Evolutionary conservation across 2,329 filamentous ascomycete species (phyloP), one percentile per base, ranked within the genome.

Genomic region (Arthrobotrys megalospora): DNA sequence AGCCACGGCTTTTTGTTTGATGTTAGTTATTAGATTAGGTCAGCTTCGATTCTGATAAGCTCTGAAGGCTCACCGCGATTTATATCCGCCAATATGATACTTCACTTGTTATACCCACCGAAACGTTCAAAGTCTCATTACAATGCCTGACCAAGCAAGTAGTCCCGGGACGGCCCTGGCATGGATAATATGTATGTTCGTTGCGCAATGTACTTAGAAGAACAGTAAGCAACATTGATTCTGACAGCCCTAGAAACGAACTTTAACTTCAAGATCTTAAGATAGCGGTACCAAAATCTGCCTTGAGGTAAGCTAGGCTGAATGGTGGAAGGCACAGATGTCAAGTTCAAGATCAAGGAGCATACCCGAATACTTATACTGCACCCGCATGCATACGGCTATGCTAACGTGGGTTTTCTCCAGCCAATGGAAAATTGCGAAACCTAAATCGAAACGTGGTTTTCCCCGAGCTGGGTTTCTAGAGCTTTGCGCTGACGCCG

Each of bases 301-400:
- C 55, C 55, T 60, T 43, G 36, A 36, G 52, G 55, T 60, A 60
- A 60, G 55, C 34, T 43, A 43, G 55, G 55, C 55, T 60, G 55
- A 60, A 60, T 19, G 16, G n/a, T 60, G 55, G 24, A 21, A 52
- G 24, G 14, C 11, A 52, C n/a, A 32, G 48, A 7, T 12, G 36
- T n/a, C 8, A 16, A 14, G 36, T 24, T n/a, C 34, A 28, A 60
- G 28, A 43, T 43, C 34, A 60, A 43, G 19, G 36, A 16, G 12
- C 38, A 43, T 43, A 43, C 34, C 48, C 55, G 19, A 28, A 28
- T 41, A 60, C 53, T 60, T 60, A 60, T 60, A 60, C 28, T 41
- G 19, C 36, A n/a, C 36, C 55, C 19, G 55, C 55, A 60, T 60
- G 55, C 55, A 60, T 60, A 43, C 55, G 55, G 55, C 55, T 60